Conservation (phyloP, 305 asterid genomes). For the Fraxinus albicans region DNA sequence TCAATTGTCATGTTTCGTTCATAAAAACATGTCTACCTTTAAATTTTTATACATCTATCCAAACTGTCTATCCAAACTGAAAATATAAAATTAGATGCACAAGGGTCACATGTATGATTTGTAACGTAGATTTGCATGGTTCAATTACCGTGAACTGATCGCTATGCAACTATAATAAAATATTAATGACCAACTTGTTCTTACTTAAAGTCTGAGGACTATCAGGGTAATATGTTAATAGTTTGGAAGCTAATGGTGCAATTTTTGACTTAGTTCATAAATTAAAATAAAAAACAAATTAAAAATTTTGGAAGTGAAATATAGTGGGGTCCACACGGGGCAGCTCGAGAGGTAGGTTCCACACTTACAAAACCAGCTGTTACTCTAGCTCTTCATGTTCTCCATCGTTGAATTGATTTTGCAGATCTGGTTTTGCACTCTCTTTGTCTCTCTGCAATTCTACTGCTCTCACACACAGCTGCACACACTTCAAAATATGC, state of each 20-base stretch:
- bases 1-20: background rate
- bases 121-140: background rate
- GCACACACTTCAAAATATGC: conserved; percentile 14
- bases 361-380: conserved; percentile 49
- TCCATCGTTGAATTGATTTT: conserved; percentile 28
- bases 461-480: background rate
- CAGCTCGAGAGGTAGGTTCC: conserved; percentile 23
- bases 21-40: background rate
- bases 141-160: too few relatives aligned
- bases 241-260: background rate
- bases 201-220: background rate
- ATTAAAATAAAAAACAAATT: too few relatives aligned
- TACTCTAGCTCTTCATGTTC: conserved; percentile 26
- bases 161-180: background rate
- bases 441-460: background rate
- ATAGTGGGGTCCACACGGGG: conserved; percentile 34
- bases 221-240: background rate
- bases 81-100: too few relatives aligned
- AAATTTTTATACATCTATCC: background rate
- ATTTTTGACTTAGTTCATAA: background rate
- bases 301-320: background rate
- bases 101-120: background rate
- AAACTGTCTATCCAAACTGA: background rate
- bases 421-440: conserved; percentile 39
- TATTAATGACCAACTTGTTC: background rate